Evolutionary conservation across 768 basidiomycete genomes (phyloP).

Genomic region (Pholiota conissans): DNA sequence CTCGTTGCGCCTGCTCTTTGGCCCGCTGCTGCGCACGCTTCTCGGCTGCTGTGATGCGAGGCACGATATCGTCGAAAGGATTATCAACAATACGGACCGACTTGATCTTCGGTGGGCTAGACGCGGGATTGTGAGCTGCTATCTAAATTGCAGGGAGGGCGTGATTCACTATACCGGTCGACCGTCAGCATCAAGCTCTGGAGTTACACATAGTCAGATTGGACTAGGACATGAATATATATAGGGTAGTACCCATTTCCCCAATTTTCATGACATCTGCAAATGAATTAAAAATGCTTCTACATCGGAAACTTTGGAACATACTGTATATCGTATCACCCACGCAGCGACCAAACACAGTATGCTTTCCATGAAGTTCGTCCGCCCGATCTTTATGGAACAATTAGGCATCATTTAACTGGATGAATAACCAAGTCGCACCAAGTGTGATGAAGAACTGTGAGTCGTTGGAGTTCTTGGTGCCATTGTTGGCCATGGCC

Average conservation of each 20-base stretch:
- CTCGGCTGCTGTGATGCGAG: conserved; percentile 94
- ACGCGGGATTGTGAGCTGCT: background rate
- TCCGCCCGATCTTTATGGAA: conserved; percentile 75
- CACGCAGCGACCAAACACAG: conserved; percentile 86
- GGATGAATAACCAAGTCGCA: too few species aligned
- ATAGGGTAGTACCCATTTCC: conserved; percentile 64
- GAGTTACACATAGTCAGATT: conserved; percentile 4
- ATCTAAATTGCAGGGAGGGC: background rate
- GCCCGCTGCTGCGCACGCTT: conserved; percentile 83
- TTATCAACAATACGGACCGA: conserved; percentile 85
- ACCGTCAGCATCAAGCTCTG: conserved; percentile 74
- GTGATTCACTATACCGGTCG: conserved; percentile 75
- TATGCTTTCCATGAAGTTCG: conserved; percentile 92
- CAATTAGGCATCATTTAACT: too few species aligned
- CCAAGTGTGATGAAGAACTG: conserved; percentile 96
- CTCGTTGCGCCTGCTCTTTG: conserved; percentile 68
- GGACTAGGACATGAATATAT: background rate
- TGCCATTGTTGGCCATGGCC: conserved; percentile 91
- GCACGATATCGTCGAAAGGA: conserved; percentile 93
- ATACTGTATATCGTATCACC: conserved; percentile 90
- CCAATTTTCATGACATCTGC: conserved; percentile 91
- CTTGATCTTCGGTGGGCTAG: conserved; percentile 89
- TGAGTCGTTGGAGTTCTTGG: conserved; percentile 87
- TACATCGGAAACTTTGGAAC: conserved; percentile 23
- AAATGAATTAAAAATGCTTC: background rate